A percentile compares a stretch with the other conserved stretches of the same genome.
Evolutionary conservation across 2,329 filamentous ascomycete species (phyloP).

Genomic region (Colletotrichum lupini): DNA sequence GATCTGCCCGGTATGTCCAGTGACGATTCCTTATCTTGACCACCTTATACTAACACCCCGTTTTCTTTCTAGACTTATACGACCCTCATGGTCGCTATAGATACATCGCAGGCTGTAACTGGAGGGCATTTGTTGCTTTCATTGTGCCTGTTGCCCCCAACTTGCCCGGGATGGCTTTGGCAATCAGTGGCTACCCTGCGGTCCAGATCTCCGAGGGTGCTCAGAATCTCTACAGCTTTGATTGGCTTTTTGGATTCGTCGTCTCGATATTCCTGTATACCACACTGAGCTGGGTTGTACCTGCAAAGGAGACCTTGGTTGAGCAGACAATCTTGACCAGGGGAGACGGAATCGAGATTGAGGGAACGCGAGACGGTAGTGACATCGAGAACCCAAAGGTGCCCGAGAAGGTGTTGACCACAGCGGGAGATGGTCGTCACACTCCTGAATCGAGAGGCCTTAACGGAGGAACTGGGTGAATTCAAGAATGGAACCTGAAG

Average conservation of each 20-base stretch:
- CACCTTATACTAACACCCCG: neutral
- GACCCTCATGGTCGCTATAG: conserved; percentile 56
- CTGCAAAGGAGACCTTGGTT: conserved; percentile 32
- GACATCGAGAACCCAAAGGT: conserved; percentile 26
- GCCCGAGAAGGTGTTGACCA: conserved; percentile 15
- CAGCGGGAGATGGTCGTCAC: neutral
- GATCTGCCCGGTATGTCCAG: conserved; percentile 46
- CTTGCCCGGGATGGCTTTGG: conserved; percentile 63
- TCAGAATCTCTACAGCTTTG: conserved; percentile 33
- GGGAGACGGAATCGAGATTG: conserved; percentile 5
- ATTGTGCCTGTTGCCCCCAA: conserved; percentile 66
- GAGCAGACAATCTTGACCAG: conserved; percentile 23
- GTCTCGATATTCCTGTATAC: conserved; percentile 29
- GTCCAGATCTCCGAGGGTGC: conserved; percentile 29
- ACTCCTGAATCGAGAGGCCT: neutral
- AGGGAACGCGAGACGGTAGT: conserved; percentile 7
- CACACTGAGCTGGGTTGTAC: conserved; percentile 28
- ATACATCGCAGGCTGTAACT: conserved; percentile 60
- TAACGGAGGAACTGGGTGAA: neutral
- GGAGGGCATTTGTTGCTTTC: conserved; percentile 68
- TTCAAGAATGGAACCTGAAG: neutral
- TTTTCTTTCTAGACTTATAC: conserved; percentile 41
- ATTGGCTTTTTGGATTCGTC: conserved; percentile 36
- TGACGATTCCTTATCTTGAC: neutral
- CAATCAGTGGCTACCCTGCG: conserved; percentile 46